Percentiles rank a stretch among this genome's conserved stretches.
Evolutionary conservation across 2,329 filamentous ascomycete genomes (phyloP).

Genomic region (Phialemoniopsis sp.): DNA sequence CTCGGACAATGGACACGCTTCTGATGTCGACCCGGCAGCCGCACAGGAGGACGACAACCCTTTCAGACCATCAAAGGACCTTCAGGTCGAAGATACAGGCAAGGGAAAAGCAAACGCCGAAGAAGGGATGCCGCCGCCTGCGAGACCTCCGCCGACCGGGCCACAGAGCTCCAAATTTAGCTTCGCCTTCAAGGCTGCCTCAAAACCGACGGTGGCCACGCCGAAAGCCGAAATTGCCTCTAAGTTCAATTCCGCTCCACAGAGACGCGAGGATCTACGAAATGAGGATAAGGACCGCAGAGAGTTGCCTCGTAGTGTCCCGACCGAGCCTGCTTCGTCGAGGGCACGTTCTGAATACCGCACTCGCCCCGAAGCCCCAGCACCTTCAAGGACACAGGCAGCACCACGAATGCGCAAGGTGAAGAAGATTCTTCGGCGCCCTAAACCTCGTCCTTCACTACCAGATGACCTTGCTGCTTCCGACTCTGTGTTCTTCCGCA

Average conservation of each 20-base stretch:
- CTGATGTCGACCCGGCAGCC: conserved; percentile 10
- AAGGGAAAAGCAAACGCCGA: conserved; percentile 20
- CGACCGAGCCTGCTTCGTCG: conserved; percentile 50
- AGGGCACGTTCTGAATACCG: conserved; percentile 23
- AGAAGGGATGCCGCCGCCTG: conserved; percentile 47
- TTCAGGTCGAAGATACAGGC: conserved; percentile 59
- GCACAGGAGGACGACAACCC: conserved; percentile 43
- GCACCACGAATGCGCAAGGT: conserved; percentile 55
- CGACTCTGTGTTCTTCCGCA: conserved; percentile 89
- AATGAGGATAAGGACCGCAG: conserved; percentile 23
- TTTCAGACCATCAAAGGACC: conserved; percentile 60
- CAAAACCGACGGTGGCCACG: conserved; percentile 50
- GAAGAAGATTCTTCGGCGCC: conserved; percentile 64
- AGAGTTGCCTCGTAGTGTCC: conserved; percentile 44
- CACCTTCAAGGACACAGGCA: conserved; percentile 20
- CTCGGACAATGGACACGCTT: conserved; percentile 19
- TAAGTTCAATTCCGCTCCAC: conserved; percentile 62
- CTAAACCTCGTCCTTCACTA: conserved; percentile 68
- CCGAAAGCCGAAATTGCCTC: conserved; percentile 64
- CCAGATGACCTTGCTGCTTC: conserved; percentile 70
- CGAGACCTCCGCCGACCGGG: conserved; percentile 49
- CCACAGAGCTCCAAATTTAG: conserved; percentile 73
- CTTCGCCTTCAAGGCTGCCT: conserved; percentile 83
- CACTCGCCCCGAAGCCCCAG: conserved; percentile 7
- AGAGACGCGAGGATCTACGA: conserved; percentile 32